Percentiles rank a stretch among this genome's conserved stretches.
These are phyloP conservation scores for Hymenotorrendiella dingleyae DNA, from an alignment of 2,329 filamentous ascomycete genomes.

Conservation along the genomic window DNA sequence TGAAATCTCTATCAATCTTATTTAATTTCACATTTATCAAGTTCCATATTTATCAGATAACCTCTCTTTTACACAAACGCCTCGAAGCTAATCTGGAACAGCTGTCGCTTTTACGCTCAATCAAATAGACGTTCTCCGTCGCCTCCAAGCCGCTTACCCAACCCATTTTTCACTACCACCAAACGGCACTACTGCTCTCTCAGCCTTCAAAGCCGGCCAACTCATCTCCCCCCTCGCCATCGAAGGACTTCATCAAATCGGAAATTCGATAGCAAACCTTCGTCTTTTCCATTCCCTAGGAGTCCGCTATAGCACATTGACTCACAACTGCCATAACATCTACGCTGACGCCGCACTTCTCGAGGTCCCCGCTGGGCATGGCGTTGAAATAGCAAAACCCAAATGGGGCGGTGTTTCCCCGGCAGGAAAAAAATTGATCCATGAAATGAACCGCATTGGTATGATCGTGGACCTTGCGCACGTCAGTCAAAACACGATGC, in stretches of 20 bases:
- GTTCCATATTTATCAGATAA: background rate
- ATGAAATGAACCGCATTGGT: constrained; percentile 90
- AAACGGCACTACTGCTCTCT: constrained; percentile 54
- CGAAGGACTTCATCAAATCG: constrained; percentile 90
- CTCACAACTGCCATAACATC: constrained; percentile 88
- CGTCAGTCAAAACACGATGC: constrained; percentile 73
- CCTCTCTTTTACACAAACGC: background rate
- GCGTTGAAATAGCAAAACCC: constrained; percentile 38
- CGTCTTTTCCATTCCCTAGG: constrained; percentile 72
- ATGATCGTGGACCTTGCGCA: constrained; percentile 92
- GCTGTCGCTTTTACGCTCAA: constrained; percentile 63
- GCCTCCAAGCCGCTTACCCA: constrained; percentile 59
- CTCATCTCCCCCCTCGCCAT: constrained; percentile 75
- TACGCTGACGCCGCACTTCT: constrained; percentile 79
- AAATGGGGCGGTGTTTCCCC: constrained; percentile 68
- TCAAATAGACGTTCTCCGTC: constrained; percentile 68
- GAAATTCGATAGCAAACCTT: constrained; percentile 72
- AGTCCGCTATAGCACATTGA: constrained; percentile 82
- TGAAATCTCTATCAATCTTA: background rate
- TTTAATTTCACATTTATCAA: background rate
- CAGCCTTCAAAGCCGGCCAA: constrained; percentile 53
- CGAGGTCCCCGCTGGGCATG: constrained; percentile 37
- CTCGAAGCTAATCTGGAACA: constrained; percentile 23
- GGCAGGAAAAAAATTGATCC: constrained; percentile 61
- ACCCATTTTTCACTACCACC: constrained; percentile 60